These are phyloP conservation scores for Candida germanica DNA, from an alignment of 805 yeast species.

Conservation along the genomic window DNA sequence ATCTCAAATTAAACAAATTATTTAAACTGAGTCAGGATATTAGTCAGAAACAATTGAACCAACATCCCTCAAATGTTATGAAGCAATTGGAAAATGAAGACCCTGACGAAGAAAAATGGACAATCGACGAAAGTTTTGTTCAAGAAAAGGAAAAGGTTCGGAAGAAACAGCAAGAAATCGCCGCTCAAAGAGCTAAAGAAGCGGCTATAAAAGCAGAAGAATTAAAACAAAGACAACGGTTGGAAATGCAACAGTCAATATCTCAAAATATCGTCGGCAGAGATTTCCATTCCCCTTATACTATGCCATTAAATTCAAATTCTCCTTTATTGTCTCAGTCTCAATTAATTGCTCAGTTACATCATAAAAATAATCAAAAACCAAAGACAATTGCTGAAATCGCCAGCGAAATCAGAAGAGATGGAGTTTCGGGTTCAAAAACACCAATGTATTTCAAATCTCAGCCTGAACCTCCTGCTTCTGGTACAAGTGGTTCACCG, in stretches of 20 bases:
- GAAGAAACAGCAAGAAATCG: slow-evolving; percentile 59
- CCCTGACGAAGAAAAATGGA: slow-evolving; percentile 91
- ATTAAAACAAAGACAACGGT: slow-evolving; percentile 43
- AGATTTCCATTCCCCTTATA: slow-evolving; percentile 24
- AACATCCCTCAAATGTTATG: slow-evolving; percentile 25
- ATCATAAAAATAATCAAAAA: slow-evolving; percentile 18
- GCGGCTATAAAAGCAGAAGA: slow-evolving; percentile 54
- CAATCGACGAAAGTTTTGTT: slow-evolving; percentile 79
- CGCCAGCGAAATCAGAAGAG: slow-evolving; percentile 40
- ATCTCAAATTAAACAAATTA: slow-evolving; percentile 79
- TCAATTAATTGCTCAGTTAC: slow-evolving; percentile 20
- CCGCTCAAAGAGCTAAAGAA: slow-evolving; percentile 57
- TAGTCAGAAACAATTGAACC: not conserved
- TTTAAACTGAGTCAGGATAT: slow-evolving; percentile 38
- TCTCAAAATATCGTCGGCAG: slow-evolving; percentile 24
- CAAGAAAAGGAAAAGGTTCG: slow-evolving; percentile 77
- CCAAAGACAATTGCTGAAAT: slow-evolving; percentile 42
- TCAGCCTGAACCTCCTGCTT: slow-evolving; percentile 9
- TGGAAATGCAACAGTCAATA: slow-evolving; percentile 26
- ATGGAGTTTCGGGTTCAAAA: slow-evolving; percentile 25
- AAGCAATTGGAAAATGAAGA: slow-evolving; percentile 54
- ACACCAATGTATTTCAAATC: slow-evolving; percentile 36
- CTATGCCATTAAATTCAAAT: slow-evolving; percentile 17
- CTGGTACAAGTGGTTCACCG: slow-evolving; percentile 6
- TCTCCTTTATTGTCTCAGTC: slow-evolving; percentile 16